Evolutionary conservation across 2,329 filamentous ascomycete genomes (phyloP).

Genomic region (Claviceps africana): DNA sequence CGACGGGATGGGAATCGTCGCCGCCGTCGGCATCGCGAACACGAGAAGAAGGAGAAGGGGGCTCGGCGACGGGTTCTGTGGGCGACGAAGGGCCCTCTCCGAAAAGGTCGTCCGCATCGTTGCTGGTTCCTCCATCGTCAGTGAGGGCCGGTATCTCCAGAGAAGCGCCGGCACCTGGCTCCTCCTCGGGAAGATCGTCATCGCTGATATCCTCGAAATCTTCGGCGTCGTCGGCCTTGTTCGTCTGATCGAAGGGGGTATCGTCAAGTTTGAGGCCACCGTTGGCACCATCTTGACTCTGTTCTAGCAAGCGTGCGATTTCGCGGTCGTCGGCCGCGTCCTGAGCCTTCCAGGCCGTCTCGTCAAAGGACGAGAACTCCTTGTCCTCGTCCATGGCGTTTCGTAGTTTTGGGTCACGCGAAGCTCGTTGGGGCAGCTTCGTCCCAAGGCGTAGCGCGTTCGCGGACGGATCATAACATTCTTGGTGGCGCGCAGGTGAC

Average conservation of each 20-base stretch:
- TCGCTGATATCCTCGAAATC: conserved; percentile 88
- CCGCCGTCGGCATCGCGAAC: conserved; percentile 26
- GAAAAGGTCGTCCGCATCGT: conserved; percentile 54
- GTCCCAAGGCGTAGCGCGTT: conserved; percentile 11
- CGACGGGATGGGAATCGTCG: conserved; percentile 20
- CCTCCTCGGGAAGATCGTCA: conserved; percentile 78
- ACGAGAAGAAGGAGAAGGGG: conserved; percentile 30
- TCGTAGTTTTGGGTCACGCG: conserved; percentile 5
- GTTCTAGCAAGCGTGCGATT: conserved; percentile 30
- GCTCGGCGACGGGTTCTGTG: conserved; percentile 25
- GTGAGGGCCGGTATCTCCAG: conserved; percentile 39
- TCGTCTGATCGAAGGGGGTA: conserved; percentile 43
- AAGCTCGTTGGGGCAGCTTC: conserved; percentile 10
- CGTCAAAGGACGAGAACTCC: conserved; percentile 22
- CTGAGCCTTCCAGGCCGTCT: conserved; percentile 26
- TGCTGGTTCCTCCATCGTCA: conserved; percentile 45
- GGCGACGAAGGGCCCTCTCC: conserved; percentile 45
- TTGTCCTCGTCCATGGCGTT: conserved; percentile 20
- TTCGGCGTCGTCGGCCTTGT: conserved; percentile 84
- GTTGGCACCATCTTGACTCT: conserved; percentile 24
- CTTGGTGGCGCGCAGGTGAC: conserved; percentile 7
- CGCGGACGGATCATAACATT: conserved; percentile 14
- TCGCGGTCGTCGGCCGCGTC: conserved; percentile 34
- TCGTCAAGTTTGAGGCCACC: conserved; percentile 30
- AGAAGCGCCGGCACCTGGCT: conserved; percentile 28